Evolutionary conservation across 2,329 filamentous ascomycete genomes (phyloP).

Genomic region (Exophiala phaeomuriformis): DNA sequence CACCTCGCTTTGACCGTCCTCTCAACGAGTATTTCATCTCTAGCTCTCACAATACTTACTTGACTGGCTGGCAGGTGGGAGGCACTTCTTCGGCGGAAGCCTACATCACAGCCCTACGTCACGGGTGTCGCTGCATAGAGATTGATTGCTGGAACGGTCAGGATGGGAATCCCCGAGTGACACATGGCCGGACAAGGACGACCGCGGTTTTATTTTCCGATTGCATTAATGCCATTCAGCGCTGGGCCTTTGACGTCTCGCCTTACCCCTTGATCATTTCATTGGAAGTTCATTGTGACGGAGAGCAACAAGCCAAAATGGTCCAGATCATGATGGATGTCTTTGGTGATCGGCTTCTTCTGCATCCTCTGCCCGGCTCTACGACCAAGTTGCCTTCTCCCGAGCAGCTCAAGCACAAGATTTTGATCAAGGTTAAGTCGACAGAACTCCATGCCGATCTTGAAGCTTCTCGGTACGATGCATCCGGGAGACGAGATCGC

Average conservation of each 20-base stretch:
- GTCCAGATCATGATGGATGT: conserved; percentile 78
- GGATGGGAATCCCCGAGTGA: conserved; percentile 80
- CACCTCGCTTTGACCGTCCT: conserved; percentile 66
- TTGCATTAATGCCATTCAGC: conserved; percentile 86
- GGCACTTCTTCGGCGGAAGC: conserved; percentile 90
- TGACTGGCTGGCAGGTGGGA: conserved; percentile 81
- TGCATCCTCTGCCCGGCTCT: conserved; percentile 64
- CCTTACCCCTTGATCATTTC: conserved; percentile 88
- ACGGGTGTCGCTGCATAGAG: conserved; percentile 90
- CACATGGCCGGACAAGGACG: conserved; percentile 83
- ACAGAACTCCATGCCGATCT: conserved; percentile 51
- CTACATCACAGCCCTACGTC: conserved; percentile 80
- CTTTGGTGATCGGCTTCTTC: conserved; percentile 72
- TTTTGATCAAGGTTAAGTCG: conserved; percentile 92
- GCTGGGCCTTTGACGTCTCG: conserved; percentile 86
- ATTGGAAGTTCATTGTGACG: conserved; percentile 86
- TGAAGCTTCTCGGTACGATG: conserved; percentile 39
- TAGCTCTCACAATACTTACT: conserved; percentile 96
- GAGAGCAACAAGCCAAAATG: conserved; percentile 78
- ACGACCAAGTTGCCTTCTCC: conserved; percentile 70
- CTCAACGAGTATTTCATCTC: conserved; percentile 97
- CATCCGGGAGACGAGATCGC: conserved; percentile 41
- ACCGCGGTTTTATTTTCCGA: conserved; percentile 83
- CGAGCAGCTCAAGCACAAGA: conserved; percentile 71
- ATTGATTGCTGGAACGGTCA: conserved; percentile 97